A percentile compares a stretch with the other conserved stretches of the same genome.
Evolutionary conservation across 331 rosid species (phyloP).

Genomic region (Dryas integrifolia): DNA sequence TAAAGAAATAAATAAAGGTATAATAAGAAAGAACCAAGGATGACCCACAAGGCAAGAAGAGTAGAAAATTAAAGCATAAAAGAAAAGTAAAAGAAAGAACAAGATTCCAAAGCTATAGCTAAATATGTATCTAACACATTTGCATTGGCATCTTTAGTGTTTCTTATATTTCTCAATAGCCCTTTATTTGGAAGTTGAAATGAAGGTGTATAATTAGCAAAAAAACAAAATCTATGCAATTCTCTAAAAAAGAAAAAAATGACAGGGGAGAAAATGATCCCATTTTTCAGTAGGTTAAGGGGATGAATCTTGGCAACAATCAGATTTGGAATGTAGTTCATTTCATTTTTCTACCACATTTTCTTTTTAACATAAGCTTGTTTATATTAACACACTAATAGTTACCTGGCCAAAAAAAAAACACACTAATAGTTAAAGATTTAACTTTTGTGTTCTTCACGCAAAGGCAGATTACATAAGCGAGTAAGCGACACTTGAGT

Average conservation of each 20-base stretch:
- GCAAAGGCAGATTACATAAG: constrained; percentile 29
- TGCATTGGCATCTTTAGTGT: background rate
- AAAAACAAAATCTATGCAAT: too few species aligned
- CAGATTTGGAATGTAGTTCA: constrained; percentile 12
- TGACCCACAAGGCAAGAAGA: constrained; percentile 8
- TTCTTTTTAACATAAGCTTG: background rate
- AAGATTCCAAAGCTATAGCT: constrained; percentile 13
- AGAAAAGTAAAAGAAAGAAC: constrained; percentile 11
- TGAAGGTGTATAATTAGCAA: background rate
- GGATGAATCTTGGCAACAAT: background rate
- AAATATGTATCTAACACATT: background rate
- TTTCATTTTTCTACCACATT: background rate
- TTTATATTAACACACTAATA: too few species aligned
- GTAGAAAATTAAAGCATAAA: background rate
- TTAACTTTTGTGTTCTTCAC: constrained; percentile 30
- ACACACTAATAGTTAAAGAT: too few species aligned
- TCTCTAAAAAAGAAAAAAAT: background rate
- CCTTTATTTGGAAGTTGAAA: background rate
- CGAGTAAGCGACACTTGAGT: background rate
- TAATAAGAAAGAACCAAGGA: background rate
- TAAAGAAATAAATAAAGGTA: background rate
- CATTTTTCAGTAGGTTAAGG: background rate
- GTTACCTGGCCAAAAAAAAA: too few species aligned
- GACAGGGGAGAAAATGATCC: too few species aligned
- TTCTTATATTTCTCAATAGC: too few species aligned